These are phyloP conservation scores for Chaetomiaceae sp. DNA, from an alignment of 2,329 filamentous ascomycete genomes.

Conservation along the genomic window DNA sequence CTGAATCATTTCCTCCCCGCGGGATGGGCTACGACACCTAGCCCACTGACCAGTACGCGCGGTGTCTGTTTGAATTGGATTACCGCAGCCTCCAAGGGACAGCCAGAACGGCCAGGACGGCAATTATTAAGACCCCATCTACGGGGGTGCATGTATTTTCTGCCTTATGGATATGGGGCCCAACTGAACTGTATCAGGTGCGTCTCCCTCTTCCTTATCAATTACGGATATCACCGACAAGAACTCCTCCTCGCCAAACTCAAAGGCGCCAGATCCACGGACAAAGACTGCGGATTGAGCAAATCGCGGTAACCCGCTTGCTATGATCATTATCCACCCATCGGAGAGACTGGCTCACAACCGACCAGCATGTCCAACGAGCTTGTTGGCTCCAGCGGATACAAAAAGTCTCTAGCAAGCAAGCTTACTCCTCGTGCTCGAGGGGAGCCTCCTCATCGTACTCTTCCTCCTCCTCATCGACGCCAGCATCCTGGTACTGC, in stretches of 20 bases:
- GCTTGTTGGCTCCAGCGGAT: background rate
- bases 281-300: background rate
- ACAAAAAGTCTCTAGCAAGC: background rate
- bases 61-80: too few relatives aligned
- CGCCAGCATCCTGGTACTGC: slow-evolving; percentile 98
- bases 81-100: too few relatives aligned
- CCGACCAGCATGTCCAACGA: background rate
- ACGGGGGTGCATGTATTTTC: slow-evolving; percentile 7
- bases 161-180: background rate
- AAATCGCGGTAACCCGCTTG: background rate
- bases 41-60: too few relatives aligned
- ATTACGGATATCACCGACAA: slow-evolving; percentile 10
- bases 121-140: slow-evolving; percentile 4
- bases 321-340: slow-evolving; percentile 9
- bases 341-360: slow-evolving; percentile 10
- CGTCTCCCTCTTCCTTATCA: background rate
- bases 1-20: too few relatives aligned
- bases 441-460: slow-evolving; percentile 79
- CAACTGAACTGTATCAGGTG: background rate
- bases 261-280: background rate
- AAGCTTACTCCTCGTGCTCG: slow-evolving; percentile 61
- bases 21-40: too few relatives aligned
- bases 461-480: slow-evolving; percentile 96
- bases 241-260: background rate
- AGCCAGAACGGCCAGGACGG: too few relatives aligned